Evolutionary conservation across 108 stramenopile genomes (phyloP).

Genomic region (Cylindrotheca fusiformis): DNA sequence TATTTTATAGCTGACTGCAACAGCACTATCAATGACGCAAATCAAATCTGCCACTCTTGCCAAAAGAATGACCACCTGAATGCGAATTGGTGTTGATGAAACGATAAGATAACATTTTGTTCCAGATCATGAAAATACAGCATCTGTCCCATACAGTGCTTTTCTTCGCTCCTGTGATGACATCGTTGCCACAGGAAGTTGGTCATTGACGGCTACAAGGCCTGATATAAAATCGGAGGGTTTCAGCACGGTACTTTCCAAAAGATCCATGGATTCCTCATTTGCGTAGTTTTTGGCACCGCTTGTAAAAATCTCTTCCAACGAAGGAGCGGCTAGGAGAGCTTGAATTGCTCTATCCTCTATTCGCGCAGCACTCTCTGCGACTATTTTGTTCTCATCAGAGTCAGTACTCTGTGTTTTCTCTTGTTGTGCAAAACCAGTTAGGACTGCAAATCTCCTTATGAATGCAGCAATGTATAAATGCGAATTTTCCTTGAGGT

Average conservation of each 20-base stretch:
- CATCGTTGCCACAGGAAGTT: slow-evolving; percentile 38
- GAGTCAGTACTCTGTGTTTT: slow-evolving; percentile 3
- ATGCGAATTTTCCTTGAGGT: slow-evolving; percentile 49
- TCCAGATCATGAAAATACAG: slow-evolving; percentile 62
- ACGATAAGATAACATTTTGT: too few relatives aligned
- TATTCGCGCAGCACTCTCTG: slow-evolving; percentile 31
- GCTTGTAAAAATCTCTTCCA: slow-evolving; percentile 35
- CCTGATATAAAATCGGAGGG: slow-evolving; percentile 62
- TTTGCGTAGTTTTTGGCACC: slow-evolving; percentile 13
- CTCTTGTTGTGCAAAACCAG: slow-evolving; percentile 31
- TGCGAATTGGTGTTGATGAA: background rate
- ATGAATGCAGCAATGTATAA: slow-evolving; percentile 70
- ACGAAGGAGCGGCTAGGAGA: slow-evolving; percentile 44
- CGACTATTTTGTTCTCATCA: slow-evolving; percentile 7
- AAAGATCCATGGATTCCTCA: slow-evolving; percentile 24
- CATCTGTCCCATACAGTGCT: slow-evolving; percentile 79
- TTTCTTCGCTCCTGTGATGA: slow-evolving; percentile 57
- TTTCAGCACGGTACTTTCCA: slow-evolving; percentile 39
- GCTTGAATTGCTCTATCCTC: slow-evolving; percentile 41
- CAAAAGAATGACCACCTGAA: slow-evolving; percentile 3
- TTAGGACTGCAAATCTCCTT: slow-evolving; percentile 51
- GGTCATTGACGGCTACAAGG: slow-evolving; percentile 44
- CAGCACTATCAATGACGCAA: too few relatives aligned
- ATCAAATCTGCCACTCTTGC: slow-evolving; percentile 2
- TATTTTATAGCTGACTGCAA: too few relatives aligned